Evolutionary conservation across 2,329 filamentous ascomycete genomes (phyloP).

Genomic region (Fusarium albosuccineum): DNA sequence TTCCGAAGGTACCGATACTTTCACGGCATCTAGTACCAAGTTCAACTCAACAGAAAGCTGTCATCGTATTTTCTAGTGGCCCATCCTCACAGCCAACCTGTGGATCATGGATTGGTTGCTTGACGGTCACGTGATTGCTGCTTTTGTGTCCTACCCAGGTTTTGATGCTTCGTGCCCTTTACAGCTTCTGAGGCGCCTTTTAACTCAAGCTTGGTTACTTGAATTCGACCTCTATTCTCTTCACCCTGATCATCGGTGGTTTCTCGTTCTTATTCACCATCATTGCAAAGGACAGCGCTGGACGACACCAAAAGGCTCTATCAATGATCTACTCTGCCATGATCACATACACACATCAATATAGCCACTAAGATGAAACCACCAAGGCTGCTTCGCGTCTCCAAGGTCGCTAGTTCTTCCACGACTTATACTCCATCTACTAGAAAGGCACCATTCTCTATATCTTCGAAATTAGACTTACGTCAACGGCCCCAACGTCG

Average conservation of each 20-base stretch:
- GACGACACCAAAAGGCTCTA: background rate
- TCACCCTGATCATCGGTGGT: no score
- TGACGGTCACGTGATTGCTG: constrained; percentile 23
- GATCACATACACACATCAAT: background rate
- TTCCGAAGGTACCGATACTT: no score
- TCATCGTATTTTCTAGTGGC: background rate
- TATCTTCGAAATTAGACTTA: constrained; percentile 2
- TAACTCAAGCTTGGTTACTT: background rate
- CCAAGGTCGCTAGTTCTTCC: background rate
- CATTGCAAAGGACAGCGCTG: background rate
- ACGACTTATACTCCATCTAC: background rate
- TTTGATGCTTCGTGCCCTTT: constrained; percentile 4
- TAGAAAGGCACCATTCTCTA: constrained; percentile 12
- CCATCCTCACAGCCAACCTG: constrained; percentile 9
- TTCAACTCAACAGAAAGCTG: background rate
- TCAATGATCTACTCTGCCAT: background rate
- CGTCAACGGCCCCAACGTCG: constrained; percentile 23
- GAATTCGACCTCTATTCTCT: no score
- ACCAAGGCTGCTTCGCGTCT: background rate
- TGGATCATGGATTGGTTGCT: constrained; percentile 21
- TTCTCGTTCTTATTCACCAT: no score
- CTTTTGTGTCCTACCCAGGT: background rate
- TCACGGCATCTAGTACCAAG: background rate
- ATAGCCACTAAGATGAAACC: constrained; percentile 9
- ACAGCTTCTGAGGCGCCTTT: background rate